These are phyloP conservation scores for Pharus latifolius DNA, from an alignment of 176 grass and related monocot species.

Conservation along the genomic window DNA sequence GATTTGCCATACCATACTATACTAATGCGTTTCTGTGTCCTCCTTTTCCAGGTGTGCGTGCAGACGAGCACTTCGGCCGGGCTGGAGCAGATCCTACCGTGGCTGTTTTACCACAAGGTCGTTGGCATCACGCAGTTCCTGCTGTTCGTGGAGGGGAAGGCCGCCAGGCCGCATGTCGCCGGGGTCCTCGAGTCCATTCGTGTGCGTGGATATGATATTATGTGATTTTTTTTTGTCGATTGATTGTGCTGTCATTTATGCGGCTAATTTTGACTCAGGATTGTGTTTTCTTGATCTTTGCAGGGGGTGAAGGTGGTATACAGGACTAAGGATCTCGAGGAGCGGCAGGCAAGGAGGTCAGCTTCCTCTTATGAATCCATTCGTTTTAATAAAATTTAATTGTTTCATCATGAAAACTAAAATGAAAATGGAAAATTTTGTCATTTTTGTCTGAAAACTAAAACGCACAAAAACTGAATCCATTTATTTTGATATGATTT, in stretches of 20 bases:
- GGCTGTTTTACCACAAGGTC: conserved; percentile 96
- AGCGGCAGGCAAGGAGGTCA: conserved; percentile 74
- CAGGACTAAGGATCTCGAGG: conserved; percentile 75
- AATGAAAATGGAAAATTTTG: too few relatives aligned
- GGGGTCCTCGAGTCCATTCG: conserved; percentile 83
- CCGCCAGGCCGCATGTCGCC: conserved; percentile 60
- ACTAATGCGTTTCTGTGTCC: too few relatives aligned
- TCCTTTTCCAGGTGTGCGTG: conserved; percentile 56
- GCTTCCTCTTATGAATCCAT: neutral
- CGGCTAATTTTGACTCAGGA: neutral
- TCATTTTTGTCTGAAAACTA: too few relatives aligned
- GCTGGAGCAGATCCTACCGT: conserved; percentile 88
- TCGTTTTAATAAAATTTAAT: neutral
- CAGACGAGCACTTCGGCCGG: conserved; percentile 79
- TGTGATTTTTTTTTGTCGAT: neutral
- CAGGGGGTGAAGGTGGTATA: conserved; percentile 93
- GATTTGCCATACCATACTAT: too few relatives aligned
- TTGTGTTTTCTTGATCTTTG: neutral
- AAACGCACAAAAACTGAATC: too few relatives aligned
- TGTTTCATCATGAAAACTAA: too few relatives aligned
- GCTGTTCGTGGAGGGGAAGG: conserved; percentile 89
- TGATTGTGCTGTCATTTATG: neutral
- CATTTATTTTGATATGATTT: too few relatives aligned
- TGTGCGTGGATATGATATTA: conserved; percentile 25
- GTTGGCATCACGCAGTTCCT: conserved; percentile 75